phyloP scores from a whole-genome alignment of 345 rosid species.

The Abelmoschus esculentus region DNA sequence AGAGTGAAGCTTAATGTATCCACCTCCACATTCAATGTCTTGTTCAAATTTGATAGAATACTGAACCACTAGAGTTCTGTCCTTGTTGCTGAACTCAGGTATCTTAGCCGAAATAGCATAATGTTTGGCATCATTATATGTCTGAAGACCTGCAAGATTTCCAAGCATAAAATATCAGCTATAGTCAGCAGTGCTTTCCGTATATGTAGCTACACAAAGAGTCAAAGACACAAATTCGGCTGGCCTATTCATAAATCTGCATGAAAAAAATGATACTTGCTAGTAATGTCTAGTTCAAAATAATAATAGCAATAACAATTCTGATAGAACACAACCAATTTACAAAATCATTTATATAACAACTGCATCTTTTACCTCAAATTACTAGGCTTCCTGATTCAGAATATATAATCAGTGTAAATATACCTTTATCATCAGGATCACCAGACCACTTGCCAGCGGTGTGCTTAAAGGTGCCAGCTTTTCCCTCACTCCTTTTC shows the following conservation, averaged over 20 bases:
- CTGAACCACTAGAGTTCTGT: conserved; percentile 77
- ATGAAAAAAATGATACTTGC: not conserved
- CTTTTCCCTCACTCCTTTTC: conserved; percentile 83
- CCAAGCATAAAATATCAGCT: conserved; percentile 4
- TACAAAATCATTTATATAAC: not conserved
- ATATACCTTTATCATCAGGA: conserved; percentile 65
- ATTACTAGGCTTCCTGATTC: not conserved
- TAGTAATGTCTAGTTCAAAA: not conserved
- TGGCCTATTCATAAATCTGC: not conserved
- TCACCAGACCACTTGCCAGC: conserved; percentile 83
- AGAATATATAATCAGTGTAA: not conserved
- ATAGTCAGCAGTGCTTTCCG: not conserved
- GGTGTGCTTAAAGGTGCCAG: conserved; percentile 69
- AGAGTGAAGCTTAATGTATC: conserved; percentile 89
- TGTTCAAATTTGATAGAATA: conserved; percentile 81
- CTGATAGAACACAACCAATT: not conserved
- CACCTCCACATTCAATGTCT: conserved; percentile 96
- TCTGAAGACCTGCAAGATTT: conserved; percentile 64
- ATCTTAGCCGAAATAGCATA: conserved; percentile 86
- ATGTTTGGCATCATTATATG: conserved; percentile 74
- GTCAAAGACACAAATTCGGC: too few species aligned
- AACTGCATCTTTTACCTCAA: not conserved
- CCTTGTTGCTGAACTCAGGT: conserved; percentile 78
- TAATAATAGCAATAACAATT: not conserved
- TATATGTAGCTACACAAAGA: not conserved